phyloP scores from a whole-genome alignment of 1,284 basidiomycete genomes.

The Caloboletus firmus region DNA sequence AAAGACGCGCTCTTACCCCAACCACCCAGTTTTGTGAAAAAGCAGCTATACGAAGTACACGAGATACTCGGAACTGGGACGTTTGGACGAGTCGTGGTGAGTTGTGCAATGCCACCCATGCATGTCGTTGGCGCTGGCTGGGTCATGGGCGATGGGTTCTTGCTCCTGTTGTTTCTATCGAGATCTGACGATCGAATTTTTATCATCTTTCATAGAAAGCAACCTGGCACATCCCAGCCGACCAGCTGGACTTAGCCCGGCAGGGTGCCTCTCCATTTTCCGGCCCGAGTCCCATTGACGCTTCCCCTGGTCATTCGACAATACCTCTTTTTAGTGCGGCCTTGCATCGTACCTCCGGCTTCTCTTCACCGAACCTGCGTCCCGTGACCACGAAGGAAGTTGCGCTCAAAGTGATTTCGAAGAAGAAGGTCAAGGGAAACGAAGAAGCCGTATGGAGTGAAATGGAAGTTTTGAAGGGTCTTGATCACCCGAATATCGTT shows the following conservation, averaged over 20 bases:
- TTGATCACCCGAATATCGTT: conserved; percentile 89
- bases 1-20: conserved; percentile 65
- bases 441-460: conserved; percentile 84
- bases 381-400: conserved; percentile 62
- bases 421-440: conserved; percentile 90
- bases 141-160: background rate
- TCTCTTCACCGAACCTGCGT: conserved; percentile 23
- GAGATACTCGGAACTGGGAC: conserved; percentile 76
- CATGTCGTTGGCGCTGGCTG: background rate
- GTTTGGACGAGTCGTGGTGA: conserved; percentile 85
- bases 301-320: conserved; percentile 19
- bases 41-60: conserved; percentile 75
- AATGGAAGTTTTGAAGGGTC: conserved; percentile 84
- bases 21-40: conserved; percentile 82
- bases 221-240: conserved; percentile 69
- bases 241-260: conserved; percentile 55
- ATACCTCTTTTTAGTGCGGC: conserved; percentile 27
- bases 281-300: conserved; percentile 14
- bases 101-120: conserved; percentile 24
- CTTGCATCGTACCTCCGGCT: conserved; percentile 27
- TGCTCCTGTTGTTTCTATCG: background rate
- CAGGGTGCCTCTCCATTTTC: conserved; percentile 51
- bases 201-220: conserved; percentile 46
- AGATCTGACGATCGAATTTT: background rate
- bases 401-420: conserved; percentile 85